Conservation (phyloP, 75 land plant species). For the Pinus tabuliformis region DNA sequence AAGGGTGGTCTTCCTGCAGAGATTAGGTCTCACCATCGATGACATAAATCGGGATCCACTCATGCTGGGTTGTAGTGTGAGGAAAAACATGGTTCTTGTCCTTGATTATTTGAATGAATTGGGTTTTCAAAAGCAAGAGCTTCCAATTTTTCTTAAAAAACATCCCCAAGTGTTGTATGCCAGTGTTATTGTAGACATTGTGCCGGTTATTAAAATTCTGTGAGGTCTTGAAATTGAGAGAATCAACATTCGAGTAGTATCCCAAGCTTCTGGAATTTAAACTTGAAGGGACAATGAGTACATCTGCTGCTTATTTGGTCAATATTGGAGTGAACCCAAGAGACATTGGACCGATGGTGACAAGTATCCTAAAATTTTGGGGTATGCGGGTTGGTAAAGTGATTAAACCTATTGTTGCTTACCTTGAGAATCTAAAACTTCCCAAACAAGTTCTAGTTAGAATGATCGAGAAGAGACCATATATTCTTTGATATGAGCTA, state of each 20-base stretch:
- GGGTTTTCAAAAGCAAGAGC: slow-evolving; percentile 35
- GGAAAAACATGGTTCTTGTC: slow-evolving; percentile 79
- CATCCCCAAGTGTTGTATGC: slow-evolving; percentile 75
- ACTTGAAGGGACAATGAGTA: slow-evolving; percentile 94
- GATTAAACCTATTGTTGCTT: slow-evolving; percentile 71
- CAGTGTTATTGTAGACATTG: slow-evolving; percentile 74
- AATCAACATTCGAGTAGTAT: slow-evolving; percentile 50
- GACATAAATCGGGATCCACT: slow-evolving; percentile 80
- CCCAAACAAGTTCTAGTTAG: slow-evolving; percentile 54
- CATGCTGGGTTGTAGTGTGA: slow-evolving; percentile 73
- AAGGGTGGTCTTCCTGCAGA: slow-evolving; percentile 50
- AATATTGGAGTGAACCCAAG: slow-evolving; percentile 72
- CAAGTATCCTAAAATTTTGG: slow-evolving; percentile 68
- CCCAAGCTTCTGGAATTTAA: slow-evolving; percentile 78
- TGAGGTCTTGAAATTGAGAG: slow-evolving; percentile 69
- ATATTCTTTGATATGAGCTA: slow-evolving; percentile 63
- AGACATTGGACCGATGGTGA: slow-evolving; percentile 80
- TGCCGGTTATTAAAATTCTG: slow-evolving; percentile 66
- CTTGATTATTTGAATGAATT: slow-evolving; percentile 56
- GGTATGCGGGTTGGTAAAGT: slow-evolving; percentile 82
- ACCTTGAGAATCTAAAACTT: slow-evolving; percentile 53
- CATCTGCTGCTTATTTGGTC: slow-evolving; percentile 76
- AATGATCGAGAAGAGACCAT: slow-evolving; percentile 64
- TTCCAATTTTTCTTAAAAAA: slow-evolving; percentile 51
- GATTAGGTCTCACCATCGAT: slow-evolving; percentile 58